Percentiles rank a stretch among this genome's conserved stretches.
Evolutionary conservation across 1,284 basidiomycete genomes (phyloP).

Genomic region (Fomitopsis pinicola): DNA sequence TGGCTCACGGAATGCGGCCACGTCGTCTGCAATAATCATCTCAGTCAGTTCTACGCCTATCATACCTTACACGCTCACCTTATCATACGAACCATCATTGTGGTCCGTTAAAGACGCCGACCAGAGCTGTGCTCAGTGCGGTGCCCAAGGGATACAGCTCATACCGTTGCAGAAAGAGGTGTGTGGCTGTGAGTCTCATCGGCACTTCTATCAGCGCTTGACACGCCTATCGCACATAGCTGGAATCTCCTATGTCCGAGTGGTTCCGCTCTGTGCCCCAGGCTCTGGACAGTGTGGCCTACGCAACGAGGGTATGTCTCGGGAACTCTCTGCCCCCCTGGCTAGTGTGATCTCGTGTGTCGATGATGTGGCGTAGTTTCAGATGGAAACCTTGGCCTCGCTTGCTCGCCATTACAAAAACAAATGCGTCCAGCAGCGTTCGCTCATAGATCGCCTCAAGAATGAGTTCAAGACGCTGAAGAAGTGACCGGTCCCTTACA

Average conservation of each 20-base stretch:
- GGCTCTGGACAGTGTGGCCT: constrained; percentile 57
- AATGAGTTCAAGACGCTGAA: constrained; percentile 41
- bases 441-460: constrained; percentile 42
- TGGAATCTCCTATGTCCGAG: constrained; percentile 72
- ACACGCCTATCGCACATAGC: constrained; percentile 33
- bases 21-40: constrained; percentile 75
- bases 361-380: constrained; percentile 47
- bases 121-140: constrained; percentile 67
- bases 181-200: constrained; percentile 15
- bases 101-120: constrained; percentile 46
- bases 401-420: constrained; percentile 58
- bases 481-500: constrained; percentile 37
- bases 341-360: neutral
- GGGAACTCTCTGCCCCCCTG: neutral
- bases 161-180: constrained; percentile 71
- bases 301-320: constrained; percentile 56
- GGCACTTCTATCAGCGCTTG: neutral
- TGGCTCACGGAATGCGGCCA: constrained; percentile 85
- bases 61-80: neutral
- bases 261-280: constrained; percentile 69
- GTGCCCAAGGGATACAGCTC: constrained; percentile 57
- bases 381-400: constrained; percentile 68
- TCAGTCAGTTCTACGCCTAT: constrained; percentile 47
- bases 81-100: neutral
- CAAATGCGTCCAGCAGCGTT: constrained; percentile 49